These are phyloP conservation scores for Pelomyxa schiedti DNA, from an alignment of 78 protist species.

Conservation along the genomic window DNA sequence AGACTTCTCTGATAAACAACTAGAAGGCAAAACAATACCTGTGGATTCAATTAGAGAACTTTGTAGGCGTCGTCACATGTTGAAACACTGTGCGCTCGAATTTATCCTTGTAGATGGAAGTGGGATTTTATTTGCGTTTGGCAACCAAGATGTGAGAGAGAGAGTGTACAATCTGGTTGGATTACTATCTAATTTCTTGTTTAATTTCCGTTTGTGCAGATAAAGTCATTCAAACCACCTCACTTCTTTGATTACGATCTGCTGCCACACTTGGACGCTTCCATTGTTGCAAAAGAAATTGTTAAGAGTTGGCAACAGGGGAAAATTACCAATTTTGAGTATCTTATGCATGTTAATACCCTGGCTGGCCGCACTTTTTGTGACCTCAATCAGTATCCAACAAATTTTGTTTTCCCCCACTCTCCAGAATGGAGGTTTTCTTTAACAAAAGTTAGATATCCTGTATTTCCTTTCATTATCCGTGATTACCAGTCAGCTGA, in stretches of 20 bases:
- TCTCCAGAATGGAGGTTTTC: too few species aligned
- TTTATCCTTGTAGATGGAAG: slow-evolving; percentile 53
- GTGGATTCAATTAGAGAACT: too few species aligned
- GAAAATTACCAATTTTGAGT: slow-evolving; percentile 72
- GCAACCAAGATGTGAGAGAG: slow-evolving; percentile 15
- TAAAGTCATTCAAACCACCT: slow-evolving; percentile 40
- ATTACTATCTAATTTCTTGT: too few species aligned
- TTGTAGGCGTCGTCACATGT: slow-evolving; percentile 57
- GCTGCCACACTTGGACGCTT: slow-evolving; percentile 37
- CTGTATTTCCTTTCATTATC: slow-evolving; percentile 75
- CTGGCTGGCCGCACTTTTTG: slow-evolving; percentile 86
- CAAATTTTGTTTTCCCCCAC: too few species aligned
- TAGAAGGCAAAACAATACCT: too few species aligned
- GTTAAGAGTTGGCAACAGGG: slow-evolving; percentile 68
- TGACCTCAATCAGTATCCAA: slow-evolving; percentile 88
- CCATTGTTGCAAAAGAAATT: slow-evolving; percentile 23
- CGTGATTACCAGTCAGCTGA: slow-evolving; percentile 29
- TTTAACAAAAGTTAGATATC: too few species aligned
- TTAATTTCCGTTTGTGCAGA: too few species aligned
- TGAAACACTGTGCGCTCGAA: slow-evolving; percentile 65
- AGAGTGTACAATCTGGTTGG: too few species aligned
- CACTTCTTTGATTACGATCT: slow-evolving; percentile 54
- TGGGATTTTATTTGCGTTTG: slow-evolving; percentile 56
- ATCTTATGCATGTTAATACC: slow-evolving; percentile 79
- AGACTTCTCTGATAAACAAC: too few species aligned